Evolutionary conservation across 805 yeast genomes (phyloP).

Genomic region (Myxozyma melibiosi): DNA sequence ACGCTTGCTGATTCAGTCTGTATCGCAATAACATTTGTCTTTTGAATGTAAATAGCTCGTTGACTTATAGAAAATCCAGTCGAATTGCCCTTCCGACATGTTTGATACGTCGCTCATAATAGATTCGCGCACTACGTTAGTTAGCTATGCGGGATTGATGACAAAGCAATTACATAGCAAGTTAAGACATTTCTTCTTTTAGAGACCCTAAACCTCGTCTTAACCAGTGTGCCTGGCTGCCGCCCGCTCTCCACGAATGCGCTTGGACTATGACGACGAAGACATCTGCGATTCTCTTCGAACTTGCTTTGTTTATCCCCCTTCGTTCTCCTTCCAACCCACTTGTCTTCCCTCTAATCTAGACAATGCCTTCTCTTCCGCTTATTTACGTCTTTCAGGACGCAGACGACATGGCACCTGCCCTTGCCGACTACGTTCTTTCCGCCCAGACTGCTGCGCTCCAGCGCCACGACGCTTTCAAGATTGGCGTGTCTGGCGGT

Average conservation of each 20-base stretch:
- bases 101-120: neutral
- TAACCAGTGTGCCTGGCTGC: neutral
- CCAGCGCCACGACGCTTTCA: slow-evolving; percentile 70
- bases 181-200: neutral
- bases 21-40: no score
- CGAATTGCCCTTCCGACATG: no score
- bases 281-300: neutral
- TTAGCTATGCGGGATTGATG: neutral
- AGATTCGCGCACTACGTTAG: neutral
- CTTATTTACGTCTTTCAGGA: slow-evolving; percentile 90
- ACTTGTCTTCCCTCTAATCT: neutral
- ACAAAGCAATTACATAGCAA: neutral
- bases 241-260: neutral
- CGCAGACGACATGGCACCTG: slow-evolving; percentile 88
- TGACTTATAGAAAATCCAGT: no score
- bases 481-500: slow-evolving; percentile 92
- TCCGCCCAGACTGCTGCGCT: slow-evolving; percentile 81
- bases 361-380: slow-evolving; percentile 64
- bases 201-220: neutral
- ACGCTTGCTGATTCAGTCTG: no score
- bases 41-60: no score
- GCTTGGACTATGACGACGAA: neutral
- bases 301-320: neutral
- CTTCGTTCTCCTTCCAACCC: neutral
- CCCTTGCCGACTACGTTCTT: slow-evolving; percentile 92